Percentiles rank a stretch among this genome's conserved stretches.
Conservation (phyloP, 148 eudicot genomes). For the Rhododendron mucronatum region DNA sequence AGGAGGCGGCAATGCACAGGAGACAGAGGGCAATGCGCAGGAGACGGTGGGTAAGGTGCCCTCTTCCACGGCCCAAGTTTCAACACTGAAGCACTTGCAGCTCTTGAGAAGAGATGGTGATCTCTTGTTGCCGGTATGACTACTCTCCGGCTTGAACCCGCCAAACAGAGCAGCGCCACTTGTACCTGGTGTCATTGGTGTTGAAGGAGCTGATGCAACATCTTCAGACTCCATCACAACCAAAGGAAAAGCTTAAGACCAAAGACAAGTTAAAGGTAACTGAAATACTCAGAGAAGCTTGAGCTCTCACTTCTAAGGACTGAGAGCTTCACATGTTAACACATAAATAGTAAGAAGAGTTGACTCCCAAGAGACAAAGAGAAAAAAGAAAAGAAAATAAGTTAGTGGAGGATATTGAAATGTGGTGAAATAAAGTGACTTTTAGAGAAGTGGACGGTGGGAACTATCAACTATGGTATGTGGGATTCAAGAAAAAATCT, state of each 20-base stretch:
- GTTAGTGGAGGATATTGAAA: slow-evolving; percentile 33
- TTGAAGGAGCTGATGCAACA: slow-evolving; percentile 59
- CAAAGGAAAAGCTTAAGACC: not conserved
- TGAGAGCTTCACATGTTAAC: slow-evolving; percentile 6
- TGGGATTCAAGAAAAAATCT: slow-evolving; percentile 16
- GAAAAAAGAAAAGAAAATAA: slow-evolving; percentile 10
- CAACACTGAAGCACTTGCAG: slow-evolving; percentile 69
- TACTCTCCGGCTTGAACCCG: slow-evolving; percentile 43
- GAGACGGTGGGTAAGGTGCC: slow-evolving; percentile 71
- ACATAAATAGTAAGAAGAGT: slow-evolving; percentile 16
- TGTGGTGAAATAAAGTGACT: slow-evolving; percentile 29
- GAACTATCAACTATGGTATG: slow-evolving; percentile 12
- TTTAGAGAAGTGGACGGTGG: slow-evolving; percentile 40
- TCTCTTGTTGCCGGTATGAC: slow-evolving; percentile 14
- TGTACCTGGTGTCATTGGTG: slow-evolving; percentile 65
- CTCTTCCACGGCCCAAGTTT: slow-evolving; percentile 69
- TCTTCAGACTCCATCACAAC: slow-evolving; percentile 55
- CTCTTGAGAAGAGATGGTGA: slow-evolving; percentile 50
- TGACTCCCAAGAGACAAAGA: slow-evolving; percentile 26
- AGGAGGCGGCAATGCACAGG: slow-evolving; percentile 72
- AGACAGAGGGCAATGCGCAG: slow-evolving; percentile 63
- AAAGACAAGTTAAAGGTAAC: not conserved
- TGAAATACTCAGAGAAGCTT: not conserved
- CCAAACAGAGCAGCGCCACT: slow-evolving; percentile 81
- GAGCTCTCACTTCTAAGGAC: not conserved